Evolutionary conservation across 1,284 basidiomycete species (phyloP), one percentile per base, ranked within the genome.

Genomic region (Papiliotrema terrestris): DNA sequence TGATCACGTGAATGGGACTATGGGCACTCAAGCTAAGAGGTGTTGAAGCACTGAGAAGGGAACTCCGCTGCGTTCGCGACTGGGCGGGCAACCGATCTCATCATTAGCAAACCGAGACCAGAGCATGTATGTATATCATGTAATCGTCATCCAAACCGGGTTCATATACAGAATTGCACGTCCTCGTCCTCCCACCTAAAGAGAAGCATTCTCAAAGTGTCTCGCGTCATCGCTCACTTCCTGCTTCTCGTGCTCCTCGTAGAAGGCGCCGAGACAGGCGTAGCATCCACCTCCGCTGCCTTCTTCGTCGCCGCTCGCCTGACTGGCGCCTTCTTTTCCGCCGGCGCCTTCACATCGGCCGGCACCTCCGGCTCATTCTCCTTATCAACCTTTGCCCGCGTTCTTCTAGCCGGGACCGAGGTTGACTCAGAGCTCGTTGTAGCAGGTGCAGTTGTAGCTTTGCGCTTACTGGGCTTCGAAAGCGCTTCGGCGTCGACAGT

Each of bases 201-300:
- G n/a, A n/a, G n/a, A n/a, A n/a, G n/a, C n/a, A n/a, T n/a, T n/a
- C n/a, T n/a, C n/a, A n/a, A n/a, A n/a, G n/a, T n/a, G n/a, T 32
- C 29, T 5, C 29, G 11, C 29, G 29, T n/a, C 29, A 32, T 5
- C 29, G 29, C 5, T 32, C 29, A 48, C 45, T 48, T 48, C 45
- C 45, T 48, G 32, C 45, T 48, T n/a, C 45, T 48, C n/a, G 45
- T 48, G 23, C 17, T 22, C 19, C 45, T 45, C 8, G 44, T 45
- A 15, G n/a, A 6, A 42, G 22, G 39, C 8, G 20, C 39, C 39
- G 39, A 20, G 39, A 20, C 39, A 20, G 39, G 17, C 39, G 20
- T 20, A n/a, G 15, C 11, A 17, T 3, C 23, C 11, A 17, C 15
- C 37, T 49, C 37, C 6, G 23, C 37, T 14, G 14, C 38, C 20